Evolutionary conservation across 441 rosid species (phyloP).

Genomic region (Iberis amara): DNA sequence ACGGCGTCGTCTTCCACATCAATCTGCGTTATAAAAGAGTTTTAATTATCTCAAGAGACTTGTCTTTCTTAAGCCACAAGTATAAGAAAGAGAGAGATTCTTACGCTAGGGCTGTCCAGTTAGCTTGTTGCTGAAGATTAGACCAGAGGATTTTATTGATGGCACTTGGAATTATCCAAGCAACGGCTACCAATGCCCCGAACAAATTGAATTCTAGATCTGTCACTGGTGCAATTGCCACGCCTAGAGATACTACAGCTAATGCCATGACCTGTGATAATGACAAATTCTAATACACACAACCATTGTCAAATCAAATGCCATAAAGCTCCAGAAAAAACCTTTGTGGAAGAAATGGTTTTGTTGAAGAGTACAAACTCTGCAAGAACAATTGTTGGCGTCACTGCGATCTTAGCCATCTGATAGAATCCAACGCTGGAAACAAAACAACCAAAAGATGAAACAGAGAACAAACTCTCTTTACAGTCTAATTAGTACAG

Average conservation of each 20-base stretch:
- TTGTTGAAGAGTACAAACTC: slow-evolving; percentile 68
- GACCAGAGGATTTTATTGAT: slow-evolving; percentile 91
- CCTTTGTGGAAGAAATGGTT: slow-evolving; percentile 62
- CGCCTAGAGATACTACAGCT: slow-evolving; percentile 69
- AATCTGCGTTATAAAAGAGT: slow-evolving; percentile 39
- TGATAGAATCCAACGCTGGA: slow-evolving; percentile 92
- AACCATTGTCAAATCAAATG: too few species aligned
- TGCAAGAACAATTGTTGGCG: slow-evolving; percentile 83
- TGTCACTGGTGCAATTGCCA: slow-evolving; percentile 79
- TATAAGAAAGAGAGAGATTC: slow-evolving; percentile 5
- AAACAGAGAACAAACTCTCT: slow-evolving; percentile 14
- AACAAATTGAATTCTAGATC: slow-evolving; percentile 75
- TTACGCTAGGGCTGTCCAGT: slow-evolving; percentile 94
- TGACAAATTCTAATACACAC: slow-evolving; percentile 11
- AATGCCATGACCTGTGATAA: slow-evolving; percentile 63
- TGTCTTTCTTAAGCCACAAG: slow-evolving; percentile 6
- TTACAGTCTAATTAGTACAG: too few species aligned
- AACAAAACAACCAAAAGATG: not conserved
- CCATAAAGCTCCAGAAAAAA: slow-evolving; percentile 2
- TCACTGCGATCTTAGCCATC: slow-evolving; percentile 96
- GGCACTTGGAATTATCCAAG: slow-evolving; percentile 90
- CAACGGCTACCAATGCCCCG: slow-evolving; percentile 71
- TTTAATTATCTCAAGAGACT: not conserved
- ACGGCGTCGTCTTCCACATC: slow-evolving; percentile 98
- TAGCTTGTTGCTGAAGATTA: slow-evolving; percentile 75